These are phyloP conservation scores for Simplicillium aogashimaense DNA, from an alignment of 2,329 filamentous ascomycete genomes.

Conservation along the genomic window DNA sequence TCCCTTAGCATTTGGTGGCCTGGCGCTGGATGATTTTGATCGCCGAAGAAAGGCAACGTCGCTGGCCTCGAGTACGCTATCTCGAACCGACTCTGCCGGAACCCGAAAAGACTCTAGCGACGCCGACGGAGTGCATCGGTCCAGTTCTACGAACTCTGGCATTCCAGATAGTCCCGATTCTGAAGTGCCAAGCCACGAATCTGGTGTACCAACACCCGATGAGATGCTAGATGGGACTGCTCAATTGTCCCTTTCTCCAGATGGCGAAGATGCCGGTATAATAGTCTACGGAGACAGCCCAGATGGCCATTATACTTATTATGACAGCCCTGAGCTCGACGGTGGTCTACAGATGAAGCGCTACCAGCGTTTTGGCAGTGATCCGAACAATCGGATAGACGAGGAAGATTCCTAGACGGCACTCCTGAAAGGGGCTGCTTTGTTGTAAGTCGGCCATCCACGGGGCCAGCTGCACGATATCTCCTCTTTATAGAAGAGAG, in stretches of 20 bases:
- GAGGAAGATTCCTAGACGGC: constrained; percentile 18
- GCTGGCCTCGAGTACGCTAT: constrained; percentile 3
- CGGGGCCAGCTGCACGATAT: too few species aligned
- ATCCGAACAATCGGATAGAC: constrained; percentile 24
- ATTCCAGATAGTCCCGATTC: constrained; percentile 23
- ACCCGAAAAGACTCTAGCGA: constrained; percentile 6
- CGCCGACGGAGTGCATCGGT: constrained; percentile 10
- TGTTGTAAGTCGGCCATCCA: too few species aligned
- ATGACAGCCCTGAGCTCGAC: constrained; percentile 19
- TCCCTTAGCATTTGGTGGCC: constrained; percentile 24
- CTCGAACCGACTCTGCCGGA: constrained; percentile 7
- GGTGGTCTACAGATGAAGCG: constrained; percentile 23
- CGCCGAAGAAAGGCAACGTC: constrained; percentile 9
- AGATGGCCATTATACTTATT: constrained; percentile 20
- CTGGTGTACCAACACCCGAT: constrained; percentile 24
- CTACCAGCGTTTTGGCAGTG: constrained; percentile 22
- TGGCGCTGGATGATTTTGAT: constrained; percentile 21
- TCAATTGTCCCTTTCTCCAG: too few species aligned
- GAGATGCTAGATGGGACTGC: constrained; percentile 11
- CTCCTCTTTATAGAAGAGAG: too few species aligned
- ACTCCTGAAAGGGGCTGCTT: too few species aligned
- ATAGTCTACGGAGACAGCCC: constrained; percentile 11
- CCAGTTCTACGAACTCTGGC: constrained; percentile 23
- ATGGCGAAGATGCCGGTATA: neutral
- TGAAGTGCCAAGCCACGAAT: constrained; percentile 23